Conservation (phyloP, 257 asterid genomes). For the Capsicum rhomboideum region DNA sequence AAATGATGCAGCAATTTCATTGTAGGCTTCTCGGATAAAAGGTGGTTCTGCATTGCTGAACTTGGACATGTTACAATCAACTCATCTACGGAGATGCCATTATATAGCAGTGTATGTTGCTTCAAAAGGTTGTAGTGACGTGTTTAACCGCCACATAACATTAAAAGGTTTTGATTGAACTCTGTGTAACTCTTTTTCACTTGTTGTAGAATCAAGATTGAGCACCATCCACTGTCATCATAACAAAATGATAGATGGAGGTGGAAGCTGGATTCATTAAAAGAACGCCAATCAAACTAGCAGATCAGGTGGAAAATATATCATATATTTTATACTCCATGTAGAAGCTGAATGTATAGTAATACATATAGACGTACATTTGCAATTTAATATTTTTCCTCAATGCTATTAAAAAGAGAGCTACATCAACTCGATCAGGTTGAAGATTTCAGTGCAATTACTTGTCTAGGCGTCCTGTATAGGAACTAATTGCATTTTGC, state of each 20-base stretch:
- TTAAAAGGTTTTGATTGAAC: background rate
- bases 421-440: background rate
- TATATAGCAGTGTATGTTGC: background rate
- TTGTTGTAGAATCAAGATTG: background rate
- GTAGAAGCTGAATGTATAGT: background rate
- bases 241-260: background rate
- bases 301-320: background rate
- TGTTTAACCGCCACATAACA: background rate
- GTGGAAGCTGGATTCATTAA: background rate
- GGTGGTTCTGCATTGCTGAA: background rate
- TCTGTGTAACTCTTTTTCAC: background rate
- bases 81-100: background rate
- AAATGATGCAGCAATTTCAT: background rate
- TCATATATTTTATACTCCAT: background rate
- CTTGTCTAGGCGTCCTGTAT: constrained; percentile 38
- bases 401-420: background rate
- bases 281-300: background rate
- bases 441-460: background rate
- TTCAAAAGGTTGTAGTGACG: background rate
- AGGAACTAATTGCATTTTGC: constrained; percentile 63
- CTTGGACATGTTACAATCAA: background rate
- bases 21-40: background rate
- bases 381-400: background rate
- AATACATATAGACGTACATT: background rate
- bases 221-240: too few species aligned